Conservation (phyloP, 2,329 filamentous ascomycete genomes). For the Aspergillus intermedius region DNA sequence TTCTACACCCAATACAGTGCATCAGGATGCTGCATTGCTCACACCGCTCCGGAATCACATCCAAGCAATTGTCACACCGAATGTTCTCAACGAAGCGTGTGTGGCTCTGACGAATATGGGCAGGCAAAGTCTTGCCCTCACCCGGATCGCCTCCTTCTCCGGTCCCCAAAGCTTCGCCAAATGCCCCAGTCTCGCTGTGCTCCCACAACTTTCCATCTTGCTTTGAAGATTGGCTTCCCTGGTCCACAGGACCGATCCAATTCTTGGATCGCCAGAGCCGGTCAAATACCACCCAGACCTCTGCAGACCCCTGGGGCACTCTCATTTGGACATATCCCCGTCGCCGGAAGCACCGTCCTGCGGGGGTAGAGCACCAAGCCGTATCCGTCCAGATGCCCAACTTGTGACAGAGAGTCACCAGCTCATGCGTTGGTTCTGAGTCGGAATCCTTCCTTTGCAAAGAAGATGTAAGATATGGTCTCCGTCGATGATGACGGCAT, state of each 20-base stretch:
- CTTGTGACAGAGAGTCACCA: constrained; percentile 53
- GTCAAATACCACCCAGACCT: constrained; percentile 59
- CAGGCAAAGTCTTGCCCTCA: constrained; percentile 49
- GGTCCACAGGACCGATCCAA: constrained; percentile 45
- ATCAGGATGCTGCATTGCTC: constrained; percentile 57
- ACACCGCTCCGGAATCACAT: constrained; percentile 50
- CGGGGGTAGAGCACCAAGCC: constrained; percentile 55
- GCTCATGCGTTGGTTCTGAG: constrained; percentile 55
- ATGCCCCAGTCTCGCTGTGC: constrained; percentile 47
- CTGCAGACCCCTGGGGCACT: constrained; percentile 48
- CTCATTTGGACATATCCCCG: constrained; percentile 53
- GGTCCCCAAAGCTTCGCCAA: constrained; percentile 51
- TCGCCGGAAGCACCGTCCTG: constrained; percentile 49
- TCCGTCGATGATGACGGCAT: constrained; percentile 55
- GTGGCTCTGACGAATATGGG: constrained; percentile 50
- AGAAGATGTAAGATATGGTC: constrained; percentile 53
- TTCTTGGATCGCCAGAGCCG: constrained; percentile 55
- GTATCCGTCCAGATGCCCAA: constrained; percentile 57
- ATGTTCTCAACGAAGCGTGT: constrained; percentile 47
- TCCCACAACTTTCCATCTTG: constrained; percentile 52
- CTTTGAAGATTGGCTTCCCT: constrained; percentile 21
- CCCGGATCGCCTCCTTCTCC: constrained; percentile 38
- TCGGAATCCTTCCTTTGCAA: constrained; percentile 52
- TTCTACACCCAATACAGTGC: constrained; percentile 56
- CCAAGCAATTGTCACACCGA: constrained; percentile 50